Evolutionary conservation across 2,329 filamentous ascomycete species (phyloP), one percentile per base, ranked within the genome.

Genomic region (Phyllosticta paracitricarpa): DNA sequence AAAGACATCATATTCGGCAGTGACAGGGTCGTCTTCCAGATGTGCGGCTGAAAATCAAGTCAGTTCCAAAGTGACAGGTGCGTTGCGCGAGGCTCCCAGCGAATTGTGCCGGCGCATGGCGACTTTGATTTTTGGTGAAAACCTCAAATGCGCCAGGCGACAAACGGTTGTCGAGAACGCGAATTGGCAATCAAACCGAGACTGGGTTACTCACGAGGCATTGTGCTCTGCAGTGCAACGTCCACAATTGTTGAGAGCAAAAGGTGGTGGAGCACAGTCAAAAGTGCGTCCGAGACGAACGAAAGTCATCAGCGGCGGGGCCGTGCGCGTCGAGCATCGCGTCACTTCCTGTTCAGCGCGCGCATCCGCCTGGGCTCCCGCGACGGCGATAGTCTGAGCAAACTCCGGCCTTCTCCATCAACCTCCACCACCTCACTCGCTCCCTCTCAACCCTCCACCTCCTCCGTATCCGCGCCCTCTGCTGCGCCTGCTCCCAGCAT

Each of bases 1-100:
- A 76, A 88, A 93, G 73, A 97, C 85, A 70, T 90, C 84, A 82
- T 96, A 97, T 67, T 79, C 76, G 33, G 77, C 76, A 14, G 77
- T 73, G 64, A 81, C 76, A 3, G 77, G 76, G 63, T 81, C 79
- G 63, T 79, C 76, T 25, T 62, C 61, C 19, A 62, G 33, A 26
- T 58, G 53, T 53, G 61, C 33, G 5, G 60, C 60, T 58, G 30
- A 2, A 17, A 56, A 48, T 14, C 14, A 33, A 22, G 24, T 22
- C 19, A 22, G 19, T 22, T 22, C 19, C 19, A 22, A 22, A 22
- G 19, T 22, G 19, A 22, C 19, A 22, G 19, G 19, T 22, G 19
- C 19, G 19, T 22, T 22, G 19, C 19, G 19, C 19, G 19, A 22
- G 19, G 19, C 19, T 22, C 19, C 19, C 19, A 22, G 19, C 19